Evolutionary conservation across 257 asterid genomes (phyloP).

Genomic region (Solanum sitiens): DNA sequence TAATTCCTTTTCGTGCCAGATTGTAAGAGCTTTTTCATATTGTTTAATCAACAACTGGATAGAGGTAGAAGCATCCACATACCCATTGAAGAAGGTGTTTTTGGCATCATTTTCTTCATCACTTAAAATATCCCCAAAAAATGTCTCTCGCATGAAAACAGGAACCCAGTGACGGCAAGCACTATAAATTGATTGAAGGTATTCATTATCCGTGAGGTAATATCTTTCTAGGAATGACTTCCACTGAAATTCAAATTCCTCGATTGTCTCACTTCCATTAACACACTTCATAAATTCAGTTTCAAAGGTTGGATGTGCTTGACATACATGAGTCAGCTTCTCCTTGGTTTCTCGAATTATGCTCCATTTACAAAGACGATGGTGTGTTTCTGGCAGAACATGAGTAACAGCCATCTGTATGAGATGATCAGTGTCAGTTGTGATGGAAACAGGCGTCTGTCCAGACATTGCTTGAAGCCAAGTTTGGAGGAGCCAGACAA

Average conservation of each 20-base stretch:
- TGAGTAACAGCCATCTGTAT: slow-evolving; percentile 56
- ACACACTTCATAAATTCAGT: slow-evolving; percentile 55
- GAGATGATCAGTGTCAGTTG: slow-evolving; percentile 47
- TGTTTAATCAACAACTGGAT: slow-evolving; percentile 45
- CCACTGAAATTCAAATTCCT: slow-evolving; percentile 82
- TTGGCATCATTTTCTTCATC: slow-evolving; percentile 25
- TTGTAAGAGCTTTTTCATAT: slow-evolving; percentile 43
- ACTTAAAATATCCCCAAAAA: slow-evolving; percentile 58
- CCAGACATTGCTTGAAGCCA: slow-evolving; percentile 70
- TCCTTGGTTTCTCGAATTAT: slow-evolving; percentile 56
- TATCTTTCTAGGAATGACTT: slow-evolving; percentile 29
- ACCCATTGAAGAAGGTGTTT: slow-evolving; percentile 42
- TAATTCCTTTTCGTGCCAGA: slow-evolving; percentile 61
- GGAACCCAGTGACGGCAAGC: slow-evolving; percentile 78
- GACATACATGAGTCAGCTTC: slow-evolving; percentile 42
- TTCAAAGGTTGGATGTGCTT: slow-evolving; percentile 41
- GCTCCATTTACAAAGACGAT: slow-evolving; percentile 64
- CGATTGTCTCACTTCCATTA: slow-evolving; percentile 46
- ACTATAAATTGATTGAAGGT: slow-evolving; percentile 58
- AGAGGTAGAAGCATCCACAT: slow-evolving; percentile 30
- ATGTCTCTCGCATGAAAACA: slow-evolving; percentile 47
- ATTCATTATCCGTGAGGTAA: slow-evolving; percentile 51
- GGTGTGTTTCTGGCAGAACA: slow-evolving; percentile 50
- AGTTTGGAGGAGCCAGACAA: slow-evolving; percentile 63
- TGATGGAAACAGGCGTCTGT: slow-evolving; percentile 48